Conservation (phyloP, 2,329 filamentous ascomycete species). For the Trichoderma sp. region DNA sequence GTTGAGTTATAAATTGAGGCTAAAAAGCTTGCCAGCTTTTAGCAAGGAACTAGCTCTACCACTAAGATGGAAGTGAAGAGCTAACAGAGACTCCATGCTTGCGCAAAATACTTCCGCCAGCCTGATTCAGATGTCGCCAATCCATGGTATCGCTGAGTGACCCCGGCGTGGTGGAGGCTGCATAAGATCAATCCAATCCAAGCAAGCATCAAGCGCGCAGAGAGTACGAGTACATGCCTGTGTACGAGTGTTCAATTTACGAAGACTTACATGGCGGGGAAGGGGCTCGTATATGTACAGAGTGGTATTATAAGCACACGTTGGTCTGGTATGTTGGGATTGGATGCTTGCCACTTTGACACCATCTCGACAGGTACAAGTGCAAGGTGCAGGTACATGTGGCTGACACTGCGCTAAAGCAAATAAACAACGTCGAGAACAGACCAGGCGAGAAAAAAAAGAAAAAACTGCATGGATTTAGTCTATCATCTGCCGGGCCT, state of each 20-base stretch:
- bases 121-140: neutral
- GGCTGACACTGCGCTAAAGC: neutral
- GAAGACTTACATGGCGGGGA: neutral
- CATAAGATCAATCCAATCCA: neutral
- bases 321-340: neutral
- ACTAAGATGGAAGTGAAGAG: neutral
- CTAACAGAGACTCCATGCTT: neutral
- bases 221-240: neutral
- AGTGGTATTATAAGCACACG: neutral
- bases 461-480: neutral
- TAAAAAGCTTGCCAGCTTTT: neutral
- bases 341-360: neutral
- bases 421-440: neutral
- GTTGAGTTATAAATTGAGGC: neutral
- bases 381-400: neutral
- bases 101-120: neutral
- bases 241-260: neutral
- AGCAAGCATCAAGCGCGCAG: neutral
- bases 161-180: neutral
- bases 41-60: neutral
- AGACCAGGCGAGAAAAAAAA: neutral
- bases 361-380: neutral
- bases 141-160: neutral
- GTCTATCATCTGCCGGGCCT: neutral
- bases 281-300: neutral